Evolutionary conservation across 768 basidiomycete species (phyloP), one percentile per base, ranked within the genome.

Genomic region (Trametes elegans): DNA sequence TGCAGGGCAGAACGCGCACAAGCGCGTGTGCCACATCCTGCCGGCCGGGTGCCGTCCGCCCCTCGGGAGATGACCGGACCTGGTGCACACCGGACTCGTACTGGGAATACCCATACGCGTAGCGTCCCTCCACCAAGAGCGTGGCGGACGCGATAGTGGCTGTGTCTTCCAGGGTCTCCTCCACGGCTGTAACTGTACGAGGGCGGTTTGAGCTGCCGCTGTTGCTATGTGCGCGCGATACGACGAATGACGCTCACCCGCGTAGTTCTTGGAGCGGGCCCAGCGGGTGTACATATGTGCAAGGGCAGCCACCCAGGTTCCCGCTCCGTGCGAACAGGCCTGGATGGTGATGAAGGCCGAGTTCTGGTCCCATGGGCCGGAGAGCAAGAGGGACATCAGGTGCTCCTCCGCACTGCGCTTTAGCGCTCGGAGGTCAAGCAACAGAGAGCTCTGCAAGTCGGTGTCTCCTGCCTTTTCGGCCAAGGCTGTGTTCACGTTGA

Each of bases 21-120:
- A 54, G 59, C 3, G 62, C 59, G 26, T 47, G 51, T 7, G 59
- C 53, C 3, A 60, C 52, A 21, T 54, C 47, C 28, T 46, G 23
- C 23, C 44, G 46, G 24, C 46, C 57, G 4, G n/a, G n/a, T n/a
- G n/a, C 23, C 48, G 8, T 32, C 18, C 23, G 59, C 57, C 24
- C 52, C 55, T 9, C 54, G 38, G 21, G 57, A 59, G 2, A 26
- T 36, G 13, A n/a, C n/a, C 47, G 54, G 10, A 57, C 47, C 2
- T 54, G 46, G 44, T 63, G 62, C 13, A 63, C 44, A 1, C 62
- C 62, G 10, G 50, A 49, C 38, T 63, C 62, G 45, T 63, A 57
- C 27, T 55, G 62, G 2, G 59, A 41, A 27, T 61, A 63, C 6
- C 62, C 62, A 32, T 61, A 63, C 23, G 51, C 62, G 31, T 53